Conservation (phyloP, 148 eudicot genomes). For the Silene conica region DNA sequence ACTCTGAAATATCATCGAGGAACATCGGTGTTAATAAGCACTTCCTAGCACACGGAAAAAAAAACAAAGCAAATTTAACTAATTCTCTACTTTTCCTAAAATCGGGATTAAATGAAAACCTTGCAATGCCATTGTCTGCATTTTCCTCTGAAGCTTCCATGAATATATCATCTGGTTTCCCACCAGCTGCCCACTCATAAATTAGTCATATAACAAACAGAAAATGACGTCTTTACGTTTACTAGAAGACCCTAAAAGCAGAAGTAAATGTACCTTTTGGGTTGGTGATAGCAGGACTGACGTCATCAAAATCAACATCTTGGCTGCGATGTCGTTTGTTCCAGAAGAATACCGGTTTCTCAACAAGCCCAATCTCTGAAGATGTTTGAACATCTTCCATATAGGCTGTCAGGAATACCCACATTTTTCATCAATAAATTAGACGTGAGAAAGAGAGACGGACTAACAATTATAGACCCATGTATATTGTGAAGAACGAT, state of each 20-base stretch:
- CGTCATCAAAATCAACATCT: conserved; percentile 24
- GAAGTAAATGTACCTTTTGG: conserved; percentile 33
- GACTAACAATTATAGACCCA: neutral
- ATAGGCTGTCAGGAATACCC: conserved; percentile 17
- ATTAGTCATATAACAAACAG: conserved; percentile 1
- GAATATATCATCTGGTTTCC: conserved; percentile 27
- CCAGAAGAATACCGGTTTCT: conserved; percentile 26
- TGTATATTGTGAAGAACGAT: neutral
- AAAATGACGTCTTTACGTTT: neutral
- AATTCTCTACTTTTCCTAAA: conserved; percentile 3
- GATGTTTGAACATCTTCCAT: conserved; percentile 23
- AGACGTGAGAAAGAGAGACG: conserved; percentile 6
- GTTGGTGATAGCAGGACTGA: conserved; percentile 36
- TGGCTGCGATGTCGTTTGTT: conserved; percentile 34
- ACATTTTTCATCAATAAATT: conserved; percentile 7
- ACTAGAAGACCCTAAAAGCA: conserved; percentile 11
- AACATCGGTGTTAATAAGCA: conserved; percentile 23
- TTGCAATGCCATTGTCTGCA: conserved; percentile 52
- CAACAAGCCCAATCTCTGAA: conserved; percentile 32
- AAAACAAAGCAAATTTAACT: neutral
- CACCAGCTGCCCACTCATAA: conserved; percentile 37
- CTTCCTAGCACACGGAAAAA: neutral
- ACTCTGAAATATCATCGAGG: conserved; percentile 44
- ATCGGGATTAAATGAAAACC: conserved; percentile 36
- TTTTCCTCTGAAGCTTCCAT: conserved; percentile 33